Conservation (phyloP, 345 rosid genomes). For the Dimocarpus longan region DNA sequence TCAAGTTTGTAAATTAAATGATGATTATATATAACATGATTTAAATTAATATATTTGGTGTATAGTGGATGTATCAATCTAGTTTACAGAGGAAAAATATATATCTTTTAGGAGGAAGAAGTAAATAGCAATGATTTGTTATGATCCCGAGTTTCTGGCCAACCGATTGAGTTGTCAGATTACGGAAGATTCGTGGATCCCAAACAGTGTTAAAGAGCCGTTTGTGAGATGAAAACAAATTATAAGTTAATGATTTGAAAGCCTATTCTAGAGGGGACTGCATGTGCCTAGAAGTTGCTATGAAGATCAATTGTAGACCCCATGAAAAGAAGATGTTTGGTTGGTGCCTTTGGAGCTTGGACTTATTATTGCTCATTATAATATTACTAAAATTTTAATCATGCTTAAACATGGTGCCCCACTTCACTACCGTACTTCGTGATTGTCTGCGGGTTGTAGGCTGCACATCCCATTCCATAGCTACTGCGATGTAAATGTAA, state of each 20-base stretch:
- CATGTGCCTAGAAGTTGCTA: slow-evolving; percentile 26
- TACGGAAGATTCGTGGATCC: slow-evolving; percentile 30
- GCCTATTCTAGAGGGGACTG: slow-evolving; percentile 9
- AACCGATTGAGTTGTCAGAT: slow-evolving; percentile 22
- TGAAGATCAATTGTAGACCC: slow-evolving; percentile 9
- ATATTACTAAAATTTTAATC: slow-evolving; percentile 7
- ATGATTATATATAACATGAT: no score
- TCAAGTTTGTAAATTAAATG: no score
- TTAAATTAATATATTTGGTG: background rate
- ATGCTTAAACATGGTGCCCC: slow-evolving; percentile 15
- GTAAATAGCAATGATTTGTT: background rate
- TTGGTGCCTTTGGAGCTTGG: background rate
- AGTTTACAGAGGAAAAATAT: no score
- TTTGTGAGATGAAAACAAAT: slow-evolving; percentile 26
- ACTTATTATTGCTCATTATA: slow-evolving; percentile 20
- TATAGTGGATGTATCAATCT: no score
- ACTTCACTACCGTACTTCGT: background rate
- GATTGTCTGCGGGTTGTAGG: slow-evolving; percentile 3
- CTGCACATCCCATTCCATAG: background rate
- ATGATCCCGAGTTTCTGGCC: slow-evolving; percentile 4
- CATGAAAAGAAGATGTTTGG: background rate
- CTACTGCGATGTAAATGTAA: background rate
- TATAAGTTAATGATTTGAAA: slow-evolving; percentile 27
- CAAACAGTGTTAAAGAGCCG: slow-evolving; percentile 12
- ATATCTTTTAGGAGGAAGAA: background rate